A percentile compares a stretch with the other conserved stretches of the same genome.
These are phyloP conservation scores for Grosmannia penicillata DNA, from an alignment of 2,329 filamentous ascomycete genomes.

Conservation along the genomic window DNA sequence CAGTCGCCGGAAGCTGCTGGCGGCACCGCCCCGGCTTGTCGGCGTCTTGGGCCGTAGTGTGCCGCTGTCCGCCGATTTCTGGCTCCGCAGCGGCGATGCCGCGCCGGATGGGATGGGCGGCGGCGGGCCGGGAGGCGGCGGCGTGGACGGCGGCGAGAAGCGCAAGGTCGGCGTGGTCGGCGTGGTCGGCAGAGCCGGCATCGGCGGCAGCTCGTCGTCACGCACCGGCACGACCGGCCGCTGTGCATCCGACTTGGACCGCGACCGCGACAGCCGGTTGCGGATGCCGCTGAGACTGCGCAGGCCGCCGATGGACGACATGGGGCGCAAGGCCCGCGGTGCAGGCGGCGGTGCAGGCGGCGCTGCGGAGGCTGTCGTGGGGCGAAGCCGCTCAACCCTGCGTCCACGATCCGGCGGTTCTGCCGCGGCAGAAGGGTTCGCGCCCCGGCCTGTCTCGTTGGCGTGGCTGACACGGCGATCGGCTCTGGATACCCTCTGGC, in stretches of 20 bases:
- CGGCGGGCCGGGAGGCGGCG: constrained; percentile 5
- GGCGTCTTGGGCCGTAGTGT: constrained; percentile 8
- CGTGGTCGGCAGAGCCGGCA: background rate
- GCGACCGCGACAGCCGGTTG: background rate
- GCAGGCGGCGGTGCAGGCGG: background rate
- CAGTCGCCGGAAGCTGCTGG: constrained; percentile 9
- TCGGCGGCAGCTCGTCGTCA: background rate
- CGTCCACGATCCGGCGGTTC: too few relatives aligned
- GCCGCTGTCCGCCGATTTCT: too few relatives aligned
- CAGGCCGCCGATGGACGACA: background rate
- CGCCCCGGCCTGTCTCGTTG: too few relatives aligned
- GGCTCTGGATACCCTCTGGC: too few relatives aligned
- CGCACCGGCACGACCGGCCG: background rate
- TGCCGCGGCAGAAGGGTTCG: too few relatives aligned
- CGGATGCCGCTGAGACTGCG: background rate
- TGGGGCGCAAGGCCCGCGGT: background rate
- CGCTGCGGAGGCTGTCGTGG: background rate
- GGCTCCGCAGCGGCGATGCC: background rate
- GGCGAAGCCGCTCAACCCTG: too few relatives aligned
- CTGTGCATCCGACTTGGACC: background rate
- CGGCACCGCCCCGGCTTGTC: background rate
- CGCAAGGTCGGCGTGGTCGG: too few relatives aligned
- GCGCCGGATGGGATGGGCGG: constrained; percentile 4
- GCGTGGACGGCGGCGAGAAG: background rate
- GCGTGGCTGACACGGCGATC: too few relatives aligned